Evolutionary conservation across 1,139 yeast species (phyloP), one percentile per base, ranked within the genome.

Genomic region (Wickerhamomyces sp.): DNA sequence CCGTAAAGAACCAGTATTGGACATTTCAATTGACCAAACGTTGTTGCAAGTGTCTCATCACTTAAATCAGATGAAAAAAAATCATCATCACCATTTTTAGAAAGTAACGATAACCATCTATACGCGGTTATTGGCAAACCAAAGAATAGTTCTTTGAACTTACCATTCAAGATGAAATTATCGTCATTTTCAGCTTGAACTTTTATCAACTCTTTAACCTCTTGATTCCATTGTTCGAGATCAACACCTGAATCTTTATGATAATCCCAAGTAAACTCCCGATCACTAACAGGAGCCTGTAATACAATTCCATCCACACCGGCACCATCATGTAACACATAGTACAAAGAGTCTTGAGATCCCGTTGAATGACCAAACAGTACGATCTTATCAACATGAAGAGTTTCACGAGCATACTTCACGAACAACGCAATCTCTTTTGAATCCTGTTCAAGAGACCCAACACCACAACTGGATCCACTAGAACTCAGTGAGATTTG

Each of bases 291-390:
- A 1, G 86, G 70, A 0, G 89, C 93, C 52, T 84, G 93, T 31
- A 84, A 51, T 15, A 85, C 71, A 0, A 72, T 85, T 2, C 78
- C 93, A 31, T 77, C 77, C 14, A 82, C 51, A 5, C 52, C 60
- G 5, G 60, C 45, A 4, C 34, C 35, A 3, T 34, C 41, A 45
- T 41, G 68, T 20, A 78, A 57, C 21, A 78, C 51, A 50, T 80
- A 84, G 40, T 76, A 71, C 51, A 84, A 62, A 1, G 76, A 68
- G 49, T 85, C 87, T 57, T 86, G 95, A 36, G 84, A 75, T 0
- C 95, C 95, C 0, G 95, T 86, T 22, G 91, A 85, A 49, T 85
- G 94, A 13, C 95, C 95, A 69, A 80, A 67, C 7, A 86, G 55
- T 3, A 84, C 79, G 19, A 86, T 59, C 15, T 35, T 45, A 23